A percentile compares a stretch with the other conserved stretches of the same genome.
These are phyloP conservation scores for Ceratobasidium sp. DNA, from an alignment of 1,284 basidiomycete genomes.

Conservation along the genomic window DNA sequence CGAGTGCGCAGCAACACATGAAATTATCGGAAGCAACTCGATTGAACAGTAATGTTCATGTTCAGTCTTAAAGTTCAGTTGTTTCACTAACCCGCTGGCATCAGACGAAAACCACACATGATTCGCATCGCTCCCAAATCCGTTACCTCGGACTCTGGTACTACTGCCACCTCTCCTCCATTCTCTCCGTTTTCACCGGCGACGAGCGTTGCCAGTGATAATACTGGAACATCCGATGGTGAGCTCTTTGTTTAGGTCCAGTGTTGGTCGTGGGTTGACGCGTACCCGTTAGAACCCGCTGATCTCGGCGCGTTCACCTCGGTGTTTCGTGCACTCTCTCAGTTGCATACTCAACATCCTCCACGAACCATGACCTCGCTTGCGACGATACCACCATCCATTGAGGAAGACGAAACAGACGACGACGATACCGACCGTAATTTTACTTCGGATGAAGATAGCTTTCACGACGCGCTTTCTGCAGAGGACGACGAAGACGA, in stretches of 20 bases:
- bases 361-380: slow-evolving; percentile 47
- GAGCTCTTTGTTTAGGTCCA: slow-evolving; percentile 46
- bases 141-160: slow-evolving; percentile 37
- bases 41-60: not conserved
- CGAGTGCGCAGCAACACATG: slow-evolving; percentile 21
- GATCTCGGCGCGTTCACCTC: slow-evolving; percentile 76
- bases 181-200: slow-evolving; percentile 62
- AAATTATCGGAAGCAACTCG: slow-evolving; percentile 3
- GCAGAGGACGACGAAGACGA: slow-evolving; percentile 42
- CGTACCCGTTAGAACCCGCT: slow-evolving; percentile 62
- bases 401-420: slow-evolving; percentile 24
- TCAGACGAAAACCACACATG: not conserved
- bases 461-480: slow-evolving; percentile 24
- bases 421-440: slow-evolving; percentile 39
- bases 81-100: not conserved
- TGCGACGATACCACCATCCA: not conserved
- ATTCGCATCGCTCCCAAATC: slow-evolving; percentile 37
- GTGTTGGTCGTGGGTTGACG: not conserved
- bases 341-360: slow-evolving; percentile 58
- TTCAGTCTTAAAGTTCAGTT: no score
- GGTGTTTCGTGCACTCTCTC: slow-evolving; percentile 70
- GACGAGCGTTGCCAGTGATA: slow-evolving; percentile 60
- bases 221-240: slow-evolving; percentile 68
- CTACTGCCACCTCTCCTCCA: slow-evolving; percentile 56
- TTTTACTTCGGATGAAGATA: slow-evolving; percentile 26